phyloP scores from a whole-genome alignment of 306 rosid genomes.

The Dicorynia guianensis region DNA sequence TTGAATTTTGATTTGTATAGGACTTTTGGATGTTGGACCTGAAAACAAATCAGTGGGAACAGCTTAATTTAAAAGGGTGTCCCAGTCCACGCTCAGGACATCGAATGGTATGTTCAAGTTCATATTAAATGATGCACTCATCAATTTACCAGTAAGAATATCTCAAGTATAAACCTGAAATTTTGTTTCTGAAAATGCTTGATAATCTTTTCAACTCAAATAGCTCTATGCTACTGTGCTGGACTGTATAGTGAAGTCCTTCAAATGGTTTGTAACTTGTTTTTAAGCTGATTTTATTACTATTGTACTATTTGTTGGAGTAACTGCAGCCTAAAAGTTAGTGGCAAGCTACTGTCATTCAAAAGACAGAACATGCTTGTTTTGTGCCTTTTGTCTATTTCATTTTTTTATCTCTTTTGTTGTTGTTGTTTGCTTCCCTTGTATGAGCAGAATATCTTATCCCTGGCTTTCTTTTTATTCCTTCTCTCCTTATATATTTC shows the following conservation, averaged over 20 bases:
- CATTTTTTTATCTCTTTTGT: too few species aligned
- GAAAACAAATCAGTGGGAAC: slow-evolving; percentile 99
- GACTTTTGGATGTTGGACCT: slow-evolving; percentile 97
- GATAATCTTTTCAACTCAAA: neutral
- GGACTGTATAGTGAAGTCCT: slow-evolving; percentile 23
- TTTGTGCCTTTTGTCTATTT: neutral
- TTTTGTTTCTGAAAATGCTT: slow-evolving; percentile 30
- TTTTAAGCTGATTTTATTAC: slow-evolving; percentile 10
- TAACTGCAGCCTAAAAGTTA: neutral
- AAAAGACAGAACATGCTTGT: neutral
- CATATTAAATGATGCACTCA: slow-evolving; percentile 17
- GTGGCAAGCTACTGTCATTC: slow-evolving; percentile 1
- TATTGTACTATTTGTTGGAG: neutral
- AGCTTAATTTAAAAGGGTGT: slow-evolving; percentile 83
- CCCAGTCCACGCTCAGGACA: slow-evolving; percentile 99
- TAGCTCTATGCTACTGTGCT: neutral
- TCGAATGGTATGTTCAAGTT: slow-evolving; percentile 78
- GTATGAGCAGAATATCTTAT: too few species aligned
- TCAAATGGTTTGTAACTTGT: slow-evolving; percentile 25
- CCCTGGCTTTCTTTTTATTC: too few species aligned
- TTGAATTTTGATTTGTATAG: slow-evolving; percentile 49
- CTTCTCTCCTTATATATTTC: too few species aligned
- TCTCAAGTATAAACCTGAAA: slow-evolving; percentile 5
- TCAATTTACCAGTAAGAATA: slow-evolving; percentile 16
- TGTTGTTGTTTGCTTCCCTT: too few species aligned